Percentiles rank a stretch among this genome's conserved stretches.
Evolutionary conservation across 2,329 filamentous ascomycete genomes (phyloP).

Genomic region (Aspergillus pseudoviridinutans): DNA sequence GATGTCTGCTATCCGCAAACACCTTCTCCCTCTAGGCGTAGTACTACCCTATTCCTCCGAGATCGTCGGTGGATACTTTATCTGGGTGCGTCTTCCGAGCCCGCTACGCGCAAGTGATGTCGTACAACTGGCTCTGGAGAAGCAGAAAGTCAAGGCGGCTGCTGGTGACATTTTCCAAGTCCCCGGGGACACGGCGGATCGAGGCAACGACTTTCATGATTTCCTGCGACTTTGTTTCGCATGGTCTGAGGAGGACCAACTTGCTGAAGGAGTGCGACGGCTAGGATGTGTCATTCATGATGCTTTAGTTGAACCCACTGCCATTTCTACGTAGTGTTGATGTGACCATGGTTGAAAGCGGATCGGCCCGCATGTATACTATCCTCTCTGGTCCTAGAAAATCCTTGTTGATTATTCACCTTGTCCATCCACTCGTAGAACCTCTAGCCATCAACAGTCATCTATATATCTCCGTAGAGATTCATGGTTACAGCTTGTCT

Average conservation of each 20-base stretch:
- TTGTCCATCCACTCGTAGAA: no score
- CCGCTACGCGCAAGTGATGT: constrained; percentile 53
- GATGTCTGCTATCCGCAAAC: constrained; percentile 53
- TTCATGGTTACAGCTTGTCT: no score
- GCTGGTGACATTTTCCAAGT: constrained; percentile 68
- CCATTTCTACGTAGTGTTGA: neutral
- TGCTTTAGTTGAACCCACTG: neutral
- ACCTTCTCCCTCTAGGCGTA: constrained; percentile 63
- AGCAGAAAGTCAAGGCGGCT: constrained; percentile 66
- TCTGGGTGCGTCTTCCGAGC: constrained; percentile 68
- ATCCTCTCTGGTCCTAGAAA: no score
- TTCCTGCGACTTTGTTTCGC: constrained; percentile 66
- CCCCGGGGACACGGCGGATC: constrained; percentile 50
- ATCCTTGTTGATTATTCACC: no score
- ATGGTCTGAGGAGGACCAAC: constrained; percentile 63
- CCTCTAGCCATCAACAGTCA: no score
- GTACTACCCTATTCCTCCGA: constrained; percentile 24
- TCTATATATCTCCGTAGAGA: no score
- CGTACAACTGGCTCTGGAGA: constrained; percentile 53
- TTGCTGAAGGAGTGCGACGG: constrained; percentile 65
- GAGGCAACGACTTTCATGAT: constrained; percentile 52
- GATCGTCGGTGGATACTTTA: constrained; percentile 76
- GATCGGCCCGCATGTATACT: no score
- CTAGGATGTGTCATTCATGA: constrained; percentile 43
- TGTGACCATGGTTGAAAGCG: no score